Evolutionary conservation across 164 flowering plant genomes (phyloP).

Genomic region (Cinnamomum chago): DNA sequence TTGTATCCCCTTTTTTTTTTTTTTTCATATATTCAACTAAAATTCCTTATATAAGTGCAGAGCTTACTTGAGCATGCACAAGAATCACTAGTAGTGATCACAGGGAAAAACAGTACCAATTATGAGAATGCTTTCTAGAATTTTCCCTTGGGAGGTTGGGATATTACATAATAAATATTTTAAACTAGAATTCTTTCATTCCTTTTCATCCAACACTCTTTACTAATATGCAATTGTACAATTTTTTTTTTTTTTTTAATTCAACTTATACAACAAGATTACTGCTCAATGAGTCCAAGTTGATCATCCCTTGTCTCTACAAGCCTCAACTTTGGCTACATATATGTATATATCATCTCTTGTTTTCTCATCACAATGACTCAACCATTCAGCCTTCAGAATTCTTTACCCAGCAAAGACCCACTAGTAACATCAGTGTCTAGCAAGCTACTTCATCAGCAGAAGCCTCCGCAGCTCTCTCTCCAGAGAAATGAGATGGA

Average conservation of each 20-base stretch:
- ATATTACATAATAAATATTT: not conserved
- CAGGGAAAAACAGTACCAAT: not conserved
- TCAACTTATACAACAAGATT: not conserved
- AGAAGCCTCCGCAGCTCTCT: not conserved
- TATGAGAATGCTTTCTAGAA: not conserved
- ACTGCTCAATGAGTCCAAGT: not conserved
- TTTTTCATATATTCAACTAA: no score
- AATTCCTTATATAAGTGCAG: no score
- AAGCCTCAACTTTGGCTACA: not conserved
- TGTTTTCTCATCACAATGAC: not conserved
- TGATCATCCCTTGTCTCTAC: not conserved
- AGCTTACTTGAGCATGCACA: no score
- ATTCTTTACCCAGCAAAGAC: not conserved
- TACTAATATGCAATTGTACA: not conserved
- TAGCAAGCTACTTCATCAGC: not conserved
- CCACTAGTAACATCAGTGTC: not conserved
- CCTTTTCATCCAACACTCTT: not conserved
- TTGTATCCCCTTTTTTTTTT: no score
- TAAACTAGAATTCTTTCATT: not conserved
- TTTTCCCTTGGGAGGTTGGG: not conserved
- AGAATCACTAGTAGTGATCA: no score
- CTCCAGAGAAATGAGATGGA: not conserved
- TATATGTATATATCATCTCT: no score
- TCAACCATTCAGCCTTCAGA: not conserved
- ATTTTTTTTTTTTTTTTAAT: no score